A percentile compares a stretch with the other conserved stretches of the same genome.
phyloP scores from a whole-genome alignment of 2,329 filamentous ascomycete species.

The Lachnellula occidentalis region DNA sequence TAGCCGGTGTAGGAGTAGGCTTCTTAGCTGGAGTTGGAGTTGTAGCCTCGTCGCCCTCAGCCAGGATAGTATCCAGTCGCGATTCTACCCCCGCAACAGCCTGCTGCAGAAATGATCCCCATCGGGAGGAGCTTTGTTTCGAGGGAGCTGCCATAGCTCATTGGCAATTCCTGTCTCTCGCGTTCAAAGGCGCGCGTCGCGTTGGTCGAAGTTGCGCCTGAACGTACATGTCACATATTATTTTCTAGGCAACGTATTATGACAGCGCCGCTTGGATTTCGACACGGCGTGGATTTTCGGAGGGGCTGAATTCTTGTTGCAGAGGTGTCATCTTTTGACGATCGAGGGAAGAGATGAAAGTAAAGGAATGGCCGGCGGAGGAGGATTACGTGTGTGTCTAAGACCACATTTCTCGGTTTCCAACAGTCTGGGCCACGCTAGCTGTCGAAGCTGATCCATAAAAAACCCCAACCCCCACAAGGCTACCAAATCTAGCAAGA shows the following conservation, averaged over 20 bases:
- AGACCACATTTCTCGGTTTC: conserved; percentile 13
- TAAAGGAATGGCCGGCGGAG: not conserved
- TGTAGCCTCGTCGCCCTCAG: conserved; percentile 60
- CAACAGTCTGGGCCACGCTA: conserved; percentile 3
- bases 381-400: conserved; percentile 7
- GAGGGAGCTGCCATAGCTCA: conserved; percentile 27
- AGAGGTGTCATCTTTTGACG: not conserved
- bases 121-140: conserved; percentile 54
- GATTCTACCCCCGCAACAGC: conserved; percentile 93
- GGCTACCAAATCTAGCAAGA: conserved; percentile 5
- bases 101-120: conserved; percentile 78
- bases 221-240: conserved; percentile 19
- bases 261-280: not conserved
- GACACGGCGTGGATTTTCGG: not conserved
- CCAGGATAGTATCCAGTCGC: conserved; percentile 82
- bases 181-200: conserved; percentile 16
- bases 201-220: conserved; percentile 13
- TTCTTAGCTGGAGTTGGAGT: conserved; percentile 36
- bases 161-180: conserved; percentile 7
- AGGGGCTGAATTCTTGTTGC: not conserved
- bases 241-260: conserved; percentile 4
- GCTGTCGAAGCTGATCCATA: conserved; percentile 2
- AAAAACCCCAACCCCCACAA: conserved; percentile 6
- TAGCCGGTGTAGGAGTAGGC: conserved; percentile 33
- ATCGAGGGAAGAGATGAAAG: not conserved